A percentile compares a stretch with the other conserved stretches of the same genome.
These are phyloP conservation scores for Candida sp. DNA, from an alignment of 1,139 yeast genomes.

Conservation along the genomic window DNA sequence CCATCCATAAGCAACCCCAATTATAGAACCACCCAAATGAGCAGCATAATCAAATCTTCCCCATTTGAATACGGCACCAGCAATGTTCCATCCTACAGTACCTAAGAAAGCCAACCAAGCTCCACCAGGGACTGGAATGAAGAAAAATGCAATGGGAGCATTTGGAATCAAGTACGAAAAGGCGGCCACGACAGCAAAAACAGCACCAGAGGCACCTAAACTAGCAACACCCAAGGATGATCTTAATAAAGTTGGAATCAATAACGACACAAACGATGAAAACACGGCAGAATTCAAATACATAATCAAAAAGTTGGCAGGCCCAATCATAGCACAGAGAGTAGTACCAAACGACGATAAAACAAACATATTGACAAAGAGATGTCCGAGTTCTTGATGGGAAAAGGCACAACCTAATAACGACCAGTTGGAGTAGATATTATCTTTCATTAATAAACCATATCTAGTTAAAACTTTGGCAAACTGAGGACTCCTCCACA, in stretches of 20 bases:
- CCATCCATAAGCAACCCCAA: constrained; percentile 76
- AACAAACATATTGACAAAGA: constrained; percentile 84
- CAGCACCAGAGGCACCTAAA: constrained; percentile 92
- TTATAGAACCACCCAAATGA: constrained; percentile 83
- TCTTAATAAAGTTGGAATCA: constrained; percentile 57
- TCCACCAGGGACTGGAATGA: constrained; percentile 89
- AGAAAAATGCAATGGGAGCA: constrained; percentile 73
- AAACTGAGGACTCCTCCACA: constrained; percentile 66
- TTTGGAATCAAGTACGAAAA: constrained; percentile 77
- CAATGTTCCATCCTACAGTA: constrained; percentile 69
- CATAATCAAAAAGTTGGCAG: constrained; percentile 61
- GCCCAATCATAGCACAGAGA: constrained; percentile 65
- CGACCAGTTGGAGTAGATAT: constrained; percentile 58
- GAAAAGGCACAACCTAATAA: constrained; percentile 82
- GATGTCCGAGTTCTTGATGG: constrained; percentile 79
- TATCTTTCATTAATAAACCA: constrained; percentile 58
- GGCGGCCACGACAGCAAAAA: constrained; percentile 80
- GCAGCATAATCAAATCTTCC: constrained; percentile 91
- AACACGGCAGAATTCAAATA: constrained; percentile 79
- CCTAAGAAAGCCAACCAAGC: constrained; percentile 81
- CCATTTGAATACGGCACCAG: constrained; percentile 70
- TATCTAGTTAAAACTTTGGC: constrained; percentile 52
- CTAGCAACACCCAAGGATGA: constrained; percentile 54
- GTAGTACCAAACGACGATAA: constrained; percentile 81
- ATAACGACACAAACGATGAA: constrained; percentile 70